These are phyloP conservation scores for Groenewaldozyma salmanticensis DNA, from an alignment of 805 yeast species.

Conservation along the genomic window DNA sequence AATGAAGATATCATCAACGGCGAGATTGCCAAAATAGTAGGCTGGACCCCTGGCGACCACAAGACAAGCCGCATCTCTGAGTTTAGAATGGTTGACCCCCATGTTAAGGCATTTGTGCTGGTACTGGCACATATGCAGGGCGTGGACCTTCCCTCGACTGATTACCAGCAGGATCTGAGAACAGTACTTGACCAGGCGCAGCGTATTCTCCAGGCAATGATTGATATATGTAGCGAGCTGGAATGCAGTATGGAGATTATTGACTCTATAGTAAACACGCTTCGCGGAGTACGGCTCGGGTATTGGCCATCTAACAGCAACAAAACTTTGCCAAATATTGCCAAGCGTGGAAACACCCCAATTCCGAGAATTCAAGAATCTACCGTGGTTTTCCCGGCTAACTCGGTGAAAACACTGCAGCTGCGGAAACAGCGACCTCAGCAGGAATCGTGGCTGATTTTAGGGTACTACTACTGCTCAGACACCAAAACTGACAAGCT, in stretches of 20 bases:
- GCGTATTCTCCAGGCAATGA: conserved; percentile 86
- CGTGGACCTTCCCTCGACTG: conserved; percentile 83
- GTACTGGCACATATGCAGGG: conserved; percentile 65
- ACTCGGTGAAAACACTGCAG: too few species aligned
- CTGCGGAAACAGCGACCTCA: too few species aligned
- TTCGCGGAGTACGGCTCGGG: not conserved
- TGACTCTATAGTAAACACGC: not conserved
- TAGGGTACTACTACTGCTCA: too few species aligned
- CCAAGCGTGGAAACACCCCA: too few species aligned
- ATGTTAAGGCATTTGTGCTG: conserved; percentile 64
- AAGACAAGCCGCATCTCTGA: not conserved
- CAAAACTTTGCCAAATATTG: too few species aligned
- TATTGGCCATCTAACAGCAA: too few species aligned
- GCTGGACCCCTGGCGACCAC: conserved; percentile 31
- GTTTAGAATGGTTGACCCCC: conserved; percentile 71
- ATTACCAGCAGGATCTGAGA: conserved; percentile 86
- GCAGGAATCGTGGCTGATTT: not conserved
- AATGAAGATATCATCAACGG: conserved; percentile 82
- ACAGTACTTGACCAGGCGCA: conserved; percentile 89
- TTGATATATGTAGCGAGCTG: conserved; percentile 80
- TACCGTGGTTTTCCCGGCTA: too few species aligned
- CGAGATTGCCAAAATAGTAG: conserved; percentile 60
- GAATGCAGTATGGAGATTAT: conserved; percentile 34
- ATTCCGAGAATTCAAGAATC: too few species aligned
- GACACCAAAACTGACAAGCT: not conserved